Conservation (phyloP, 2,329 filamentous ascomycete genomes). For the Aaosphaeria pasadenensis region DNA sequence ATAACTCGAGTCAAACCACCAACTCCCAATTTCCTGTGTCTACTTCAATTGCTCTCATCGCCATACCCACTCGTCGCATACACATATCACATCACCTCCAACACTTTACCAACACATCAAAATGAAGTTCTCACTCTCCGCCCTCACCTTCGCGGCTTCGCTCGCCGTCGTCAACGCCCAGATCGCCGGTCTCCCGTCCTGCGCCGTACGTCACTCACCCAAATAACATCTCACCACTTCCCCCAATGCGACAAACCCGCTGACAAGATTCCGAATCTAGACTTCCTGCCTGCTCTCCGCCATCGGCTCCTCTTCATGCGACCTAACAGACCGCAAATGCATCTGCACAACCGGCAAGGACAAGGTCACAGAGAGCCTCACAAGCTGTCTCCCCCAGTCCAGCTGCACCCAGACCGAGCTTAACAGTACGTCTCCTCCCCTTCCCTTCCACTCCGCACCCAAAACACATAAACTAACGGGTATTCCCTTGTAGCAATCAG, state of each 20-base stretch:
- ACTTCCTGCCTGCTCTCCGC: conserved; percentile 27
- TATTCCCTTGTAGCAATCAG: conserved; percentile 12
- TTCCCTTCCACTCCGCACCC: background rate
- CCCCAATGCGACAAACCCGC: too few species aligned
- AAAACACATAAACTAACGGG: conserved; percentile 4
- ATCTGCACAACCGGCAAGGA: background rate
- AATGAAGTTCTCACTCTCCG: conserved; percentile 30
- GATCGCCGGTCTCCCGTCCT: conserved; percentile 24
- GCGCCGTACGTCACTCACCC: conserved; percentile 26
- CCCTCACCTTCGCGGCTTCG: conserved; percentile 24
- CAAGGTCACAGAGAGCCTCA: background rate
- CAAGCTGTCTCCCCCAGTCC: background rate
- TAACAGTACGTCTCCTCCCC: conserved; percentile 31
- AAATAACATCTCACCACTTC: too few species aligned
- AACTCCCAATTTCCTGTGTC: background rate
- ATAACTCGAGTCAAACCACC: background rate
- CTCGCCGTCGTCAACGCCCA: conserved; percentile 26
- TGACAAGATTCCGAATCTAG: conserved; percentile 19
- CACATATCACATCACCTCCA: background rate
- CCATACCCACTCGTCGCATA: too few species aligned
- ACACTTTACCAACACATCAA: conserved; percentile 10
- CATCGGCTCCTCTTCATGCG: background rate
- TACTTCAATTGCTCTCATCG: background rate
- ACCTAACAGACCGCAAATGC: background rate
- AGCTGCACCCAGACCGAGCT: background rate